Evolutionary conservation across 2,329 filamentous ascomycete species (phyloP).

Genomic region (Colletotrichum sp.): DNA sequence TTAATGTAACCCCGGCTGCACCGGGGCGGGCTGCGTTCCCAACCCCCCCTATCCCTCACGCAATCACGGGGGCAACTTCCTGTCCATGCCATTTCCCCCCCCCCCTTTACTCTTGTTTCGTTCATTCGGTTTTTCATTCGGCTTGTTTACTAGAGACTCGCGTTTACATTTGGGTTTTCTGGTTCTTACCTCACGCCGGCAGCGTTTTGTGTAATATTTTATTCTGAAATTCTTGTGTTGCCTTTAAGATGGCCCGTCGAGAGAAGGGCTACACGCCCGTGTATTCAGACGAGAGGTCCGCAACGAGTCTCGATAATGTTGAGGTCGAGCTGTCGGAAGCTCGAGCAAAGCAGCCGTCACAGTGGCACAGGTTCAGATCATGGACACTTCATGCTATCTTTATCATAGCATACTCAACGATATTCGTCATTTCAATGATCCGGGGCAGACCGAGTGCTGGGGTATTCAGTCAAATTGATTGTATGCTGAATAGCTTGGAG

Average conservation of each 20-base stretch:
- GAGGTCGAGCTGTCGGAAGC: not conserved
- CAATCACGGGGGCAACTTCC: too few relatives aligned
- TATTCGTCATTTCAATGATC: not conserved
- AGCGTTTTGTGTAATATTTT: not conserved
- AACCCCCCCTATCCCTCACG: too few relatives aligned
- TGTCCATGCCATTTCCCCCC: too few relatives aligned
- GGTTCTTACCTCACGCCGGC: not conserved
- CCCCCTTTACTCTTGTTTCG: not conserved
- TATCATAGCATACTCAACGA: not conserved
- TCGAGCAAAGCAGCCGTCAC: not conserved
- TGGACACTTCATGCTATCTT: conserved; percentile 7
- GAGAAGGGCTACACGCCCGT: not conserved
- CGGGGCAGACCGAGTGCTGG: not conserved
- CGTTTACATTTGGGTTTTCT: not conserved
- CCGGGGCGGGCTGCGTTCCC: too few relatives aligned
- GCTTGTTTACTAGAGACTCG: not conserved
- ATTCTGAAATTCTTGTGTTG: not conserved
- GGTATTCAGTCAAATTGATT: conserved; percentile 11
- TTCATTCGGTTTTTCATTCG: not conserved
- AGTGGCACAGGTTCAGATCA: not conserved
- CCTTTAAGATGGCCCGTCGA: not conserved
- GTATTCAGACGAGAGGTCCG: not conserved
- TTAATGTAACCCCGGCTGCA: too few relatives aligned
- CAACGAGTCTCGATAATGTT: not conserved
- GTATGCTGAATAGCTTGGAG: not conserved